These are phyloP conservation scores for Mariannaea sp. DNA, from an alignment of 2,329 filamentous ascomycete species.

Conservation along the genomic window DNA sequence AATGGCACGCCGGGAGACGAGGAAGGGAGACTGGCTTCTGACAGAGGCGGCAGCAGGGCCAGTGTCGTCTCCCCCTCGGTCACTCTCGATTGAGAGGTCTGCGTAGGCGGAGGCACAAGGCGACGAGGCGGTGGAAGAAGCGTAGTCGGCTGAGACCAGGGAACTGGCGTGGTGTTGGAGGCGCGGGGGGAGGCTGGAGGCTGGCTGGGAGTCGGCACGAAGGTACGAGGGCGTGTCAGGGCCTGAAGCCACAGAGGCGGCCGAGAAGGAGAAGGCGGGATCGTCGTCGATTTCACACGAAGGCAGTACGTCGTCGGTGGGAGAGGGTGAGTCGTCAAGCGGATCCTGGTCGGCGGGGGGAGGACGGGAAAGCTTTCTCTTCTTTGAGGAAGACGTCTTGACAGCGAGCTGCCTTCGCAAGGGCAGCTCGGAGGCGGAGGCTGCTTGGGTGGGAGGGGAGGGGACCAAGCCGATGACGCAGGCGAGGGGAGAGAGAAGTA, in stretches of 20 bases:
- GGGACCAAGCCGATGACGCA: conserved; percentile 17
- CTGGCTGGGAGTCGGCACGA: conserved; percentile 50
- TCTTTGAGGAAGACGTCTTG: conserved; percentile 76
- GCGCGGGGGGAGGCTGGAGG: conserved; percentile 57
- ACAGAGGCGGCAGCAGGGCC: conserved; percentile 45
- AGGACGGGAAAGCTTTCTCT: conserved; percentile 67
- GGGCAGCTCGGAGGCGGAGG: conserved; percentile 58
- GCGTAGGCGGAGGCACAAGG: conserved; percentile 60
- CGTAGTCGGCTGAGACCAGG: conserved; percentile 54
- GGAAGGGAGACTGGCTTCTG: conserved; percentile 59
- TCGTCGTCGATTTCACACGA: conserved; percentile 60
- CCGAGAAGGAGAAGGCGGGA: conserved; percentile 56
- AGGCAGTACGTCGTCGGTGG: conserved; percentile 55
- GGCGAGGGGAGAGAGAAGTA: background rate
- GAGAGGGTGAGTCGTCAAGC: conserved; percentile 43
- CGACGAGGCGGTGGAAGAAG: conserved; percentile 61
- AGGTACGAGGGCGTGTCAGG: conserved; percentile 48
- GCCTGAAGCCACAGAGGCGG: conserved; percentile 46
- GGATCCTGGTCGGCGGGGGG: conserved; percentile 49
- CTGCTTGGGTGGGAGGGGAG: conserved; percentile 22
- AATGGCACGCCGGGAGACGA: conserved; percentile 56
- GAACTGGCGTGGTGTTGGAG: conserved; percentile 53
- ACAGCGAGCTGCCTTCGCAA: conserved; percentile 69
- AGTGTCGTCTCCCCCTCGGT: conserved; percentile 56
- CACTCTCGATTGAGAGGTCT: conserved; percentile 61